Evolutionary conservation across 805 yeast genomes (phyloP), one percentile per base, ranked within the genome.

Genomic region (Yamadazyma scolyti): DNA sequence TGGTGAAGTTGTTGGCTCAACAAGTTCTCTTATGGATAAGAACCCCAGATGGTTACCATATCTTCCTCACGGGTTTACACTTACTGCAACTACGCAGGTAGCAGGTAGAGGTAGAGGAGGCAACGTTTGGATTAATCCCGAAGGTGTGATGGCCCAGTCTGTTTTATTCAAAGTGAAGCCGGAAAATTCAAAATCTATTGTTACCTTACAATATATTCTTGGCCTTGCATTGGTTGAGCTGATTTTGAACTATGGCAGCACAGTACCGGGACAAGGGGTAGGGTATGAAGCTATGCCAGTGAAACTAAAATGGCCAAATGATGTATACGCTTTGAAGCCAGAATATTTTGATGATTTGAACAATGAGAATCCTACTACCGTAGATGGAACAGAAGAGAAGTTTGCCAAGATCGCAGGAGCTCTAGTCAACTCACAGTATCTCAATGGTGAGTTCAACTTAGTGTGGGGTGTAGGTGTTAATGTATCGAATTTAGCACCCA

Each of bases 251-350:
- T 77, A 87, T 46, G 77, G 77, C 2, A 50, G 58, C 33, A 33
- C 32, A 4, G 47, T 45, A 9, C 47, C 60, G 12, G 71, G 71
- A 5, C 29, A 39, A 6, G 66, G 67, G 2, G 56, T 60, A 0
- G 87, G 84, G 0, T 86, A 80, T 51, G 79, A 77, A 13, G 81
- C 77, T 27, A 57, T 93, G 44, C 97, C 96, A 0, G 67, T 90
- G 10, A 71, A 77, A 30, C 71, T 93, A 37, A 93, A 93, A 53
- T 93, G 99, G 99, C 99, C 99, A 2, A 93, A 93, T 53, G 99
- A 93, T 55, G 61, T 93, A 9, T 93, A 86, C 50, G 77, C 82
- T 4, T 52, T 77, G 45, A 77, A 75, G 33, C 94, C 95, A 1
- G 78, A 77, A 32, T 73, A 61, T 42, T 70, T 54, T 43, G 22